These are phyloP conservation scores for Clarireedia monteithiana DNA, from an alignment of 2,329 filamentous ascomycete genomes.

Conservation along the genomic window DNA sequence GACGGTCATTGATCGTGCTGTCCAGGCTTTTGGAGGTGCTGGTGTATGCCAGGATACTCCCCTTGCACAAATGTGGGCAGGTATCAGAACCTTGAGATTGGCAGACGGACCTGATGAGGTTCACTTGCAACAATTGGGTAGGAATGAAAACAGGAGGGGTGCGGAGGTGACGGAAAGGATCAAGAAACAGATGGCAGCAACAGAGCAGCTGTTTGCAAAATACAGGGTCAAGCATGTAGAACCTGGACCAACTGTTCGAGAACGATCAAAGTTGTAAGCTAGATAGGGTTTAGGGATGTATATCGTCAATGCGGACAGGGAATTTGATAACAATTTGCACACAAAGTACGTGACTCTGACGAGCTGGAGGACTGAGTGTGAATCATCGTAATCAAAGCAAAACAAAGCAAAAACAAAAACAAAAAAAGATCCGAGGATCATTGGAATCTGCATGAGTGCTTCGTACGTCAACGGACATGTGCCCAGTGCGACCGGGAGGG, in stretches of 20 bases:
- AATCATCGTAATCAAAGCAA: not conserved
- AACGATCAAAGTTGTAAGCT: conserved; percentile 27
- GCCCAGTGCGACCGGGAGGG: not conserved
- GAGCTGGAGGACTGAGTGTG: not conserved
- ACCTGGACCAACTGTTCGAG: conserved; percentile 22
- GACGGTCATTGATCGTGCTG: conserved; percentile 84
- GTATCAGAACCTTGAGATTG: conserved; percentile 72
- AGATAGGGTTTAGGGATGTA: not conserved
- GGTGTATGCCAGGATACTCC: conserved; percentile 94
- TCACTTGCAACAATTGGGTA: conserved; percentile 72
- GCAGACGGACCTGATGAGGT: conserved; percentile 97
- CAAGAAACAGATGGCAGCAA: conserved; percentile 54
- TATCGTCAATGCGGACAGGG: not conserved
- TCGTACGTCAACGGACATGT: not conserved
- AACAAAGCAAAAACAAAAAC: not conserved
- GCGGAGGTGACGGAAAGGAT: conserved; percentile 53
- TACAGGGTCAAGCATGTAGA: conserved; percentile 38
- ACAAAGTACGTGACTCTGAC: not conserved
- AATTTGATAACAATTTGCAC: not conserved
- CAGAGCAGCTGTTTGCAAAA: conserved; percentile 56
- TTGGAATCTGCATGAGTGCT: not conserved
- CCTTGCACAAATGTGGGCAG: conserved; percentile 74
- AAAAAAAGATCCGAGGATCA: not conserved
- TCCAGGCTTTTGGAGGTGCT: conserved; percentile 86
- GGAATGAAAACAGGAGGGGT: conserved; percentile 70